Conservation (phyloP, 1,139 yeast genomes). For the Debaryomyces udenii region DNA sequence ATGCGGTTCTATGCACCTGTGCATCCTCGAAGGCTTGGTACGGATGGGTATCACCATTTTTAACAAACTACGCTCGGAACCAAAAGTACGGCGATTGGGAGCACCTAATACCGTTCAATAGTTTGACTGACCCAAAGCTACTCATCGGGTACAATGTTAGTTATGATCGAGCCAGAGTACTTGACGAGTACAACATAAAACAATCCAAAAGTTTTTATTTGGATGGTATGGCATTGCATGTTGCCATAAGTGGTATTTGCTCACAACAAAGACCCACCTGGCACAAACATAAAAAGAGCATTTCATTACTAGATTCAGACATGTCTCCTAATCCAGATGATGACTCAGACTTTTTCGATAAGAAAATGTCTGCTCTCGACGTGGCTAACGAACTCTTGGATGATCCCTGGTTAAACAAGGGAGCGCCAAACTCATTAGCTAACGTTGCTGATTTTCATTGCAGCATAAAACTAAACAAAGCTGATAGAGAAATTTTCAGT, state of each 20-base stretch:
- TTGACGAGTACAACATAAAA: constrained; percentile 76
- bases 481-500: constrained; percentile 65
- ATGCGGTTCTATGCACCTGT: constrained; percentile 83
- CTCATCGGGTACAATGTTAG: constrained; percentile 90
- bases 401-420: constrained; percentile 79
- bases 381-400: constrained; percentile 36
- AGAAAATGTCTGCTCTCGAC: constrained; percentile 21
- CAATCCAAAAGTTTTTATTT: constrained; percentile 74
- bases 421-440: constrained; percentile 79
- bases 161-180: constrained; percentile 83
- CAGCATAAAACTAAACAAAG: constrained; percentile 66
- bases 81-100: constrained; percentile 42
- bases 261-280: constrained; percentile 86
- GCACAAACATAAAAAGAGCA: constrained; percentile 59
- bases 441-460: constrained; percentile 85
- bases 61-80: constrained; percentile 50
- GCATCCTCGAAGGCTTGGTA: constrained; percentile 85
- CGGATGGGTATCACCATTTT: constrained; percentile 89
- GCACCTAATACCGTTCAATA: constrained; percentile 78
- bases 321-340: constrained; percentile 30
- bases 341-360: constrained; percentile 13
- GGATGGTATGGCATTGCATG: constrained; percentile 93
- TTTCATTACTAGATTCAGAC: constrained; percentile 22
- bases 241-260: constrained; percentile 90
- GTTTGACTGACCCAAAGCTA: constrained; percentile 51